These are phyloP conservation scores for Typha latifolia DNA, from an alignment of 176 grass and related monocot species.

Conservation along the genomic window DNA sequence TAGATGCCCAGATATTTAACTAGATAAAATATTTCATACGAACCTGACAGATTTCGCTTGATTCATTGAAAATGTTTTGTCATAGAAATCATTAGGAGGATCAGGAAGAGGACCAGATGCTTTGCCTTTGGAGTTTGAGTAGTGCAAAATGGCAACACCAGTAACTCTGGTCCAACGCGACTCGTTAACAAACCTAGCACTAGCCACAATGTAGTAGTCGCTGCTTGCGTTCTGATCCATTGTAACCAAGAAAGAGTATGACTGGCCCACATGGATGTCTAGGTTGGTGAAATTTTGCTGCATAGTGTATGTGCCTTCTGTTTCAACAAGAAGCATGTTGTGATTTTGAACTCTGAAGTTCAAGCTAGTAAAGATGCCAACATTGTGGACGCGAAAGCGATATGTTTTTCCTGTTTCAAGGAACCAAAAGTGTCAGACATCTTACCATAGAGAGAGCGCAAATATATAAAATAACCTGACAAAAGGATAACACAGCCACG, in stretches of 20 bases:
- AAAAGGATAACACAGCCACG: no score
- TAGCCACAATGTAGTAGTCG: slow-evolving; percentile 89
- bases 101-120: slow-evolving; percentile 85
- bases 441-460: background rate
- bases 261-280: slow-evolving; percentile 90
- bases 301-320: slow-evolving; percentile 86
- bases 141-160: slow-evolving; percentile 76
- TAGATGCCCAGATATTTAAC: background rate
- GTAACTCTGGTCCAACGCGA: slow-evolving; percentile 74
- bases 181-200: slow-evolving; percentile 76
- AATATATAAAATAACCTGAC: no score
- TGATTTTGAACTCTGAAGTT: slow-evolving; percentile 93
- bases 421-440: slow-evolving; percentile 6
- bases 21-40: slow-evolving; percentile 5
- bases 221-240: slow-evolving; percentile 97
- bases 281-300: slow-evolving; percentile 83
- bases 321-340: slow-evolving; percentile 71
- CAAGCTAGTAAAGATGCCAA: slow-evolving; percentile 77
- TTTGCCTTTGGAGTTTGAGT: slow-evolving; percentile 88
- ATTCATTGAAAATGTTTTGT: slow-evolving; percentile 94
- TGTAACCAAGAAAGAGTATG: slow-evolving; percentile 84
- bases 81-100: slow-evolving; percentile 71
- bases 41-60: slow-evolving; percentile 91
- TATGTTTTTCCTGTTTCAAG: slow-evolving; percentile 70
- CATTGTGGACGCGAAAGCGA: slow-evolving; percentile 79